Base-by-base conservation (phyloP, 106 monocot genomes). In the Dendrobium catenatum region DNA sequence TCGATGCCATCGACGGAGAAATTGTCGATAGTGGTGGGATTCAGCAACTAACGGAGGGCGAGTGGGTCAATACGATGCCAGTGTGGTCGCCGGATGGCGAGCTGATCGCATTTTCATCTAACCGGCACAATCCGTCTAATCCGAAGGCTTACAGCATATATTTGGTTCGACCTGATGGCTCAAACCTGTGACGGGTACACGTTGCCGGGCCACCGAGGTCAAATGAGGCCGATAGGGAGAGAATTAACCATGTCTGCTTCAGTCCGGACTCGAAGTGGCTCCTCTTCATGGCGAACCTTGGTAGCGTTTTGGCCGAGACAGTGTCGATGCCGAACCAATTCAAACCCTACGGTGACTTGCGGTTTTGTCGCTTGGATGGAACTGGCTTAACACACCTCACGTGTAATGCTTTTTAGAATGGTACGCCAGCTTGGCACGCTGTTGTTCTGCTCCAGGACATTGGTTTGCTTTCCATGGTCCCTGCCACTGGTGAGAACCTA, bases 1-100 rank as follows among this genome's bases (percentile, higher is more conserved):
- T 98, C 11, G 94, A 98, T 59, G 89, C 94, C 20, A 79, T 84
- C 4, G 77, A 81, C 17, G 94, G 94, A 13, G 92, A 92, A 64
- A 33, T 42, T 8, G 81, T 72, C 9, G 76, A 66, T 20, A 78
- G 81, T 2, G 85, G 80, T 0, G 92, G 84, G 9, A 87, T 94
- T 20, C 82, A 88, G 66, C 79, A 78, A 55, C 73, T 97, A 17
- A 97, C 94, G 16, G 82, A 90, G 9, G 97, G 97, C 26, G 92
- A 88, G 2, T 97, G 97, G 89, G 82, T 88, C 42, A 92, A 97
- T 79, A 97, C 97, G 37, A 97, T 97, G 97, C 92, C 90, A n/a
- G n/a, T 64, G 72, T 98, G 97, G 97, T 98, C 97, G 2, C 94
- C 94, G 43, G 81, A 86, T 59, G 94, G 92, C n/a, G 55, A 86